Evolutionary conservation across 2,329 filamentous ascomycete species (phyloP).

Genomic region (Zopfia rhizophila): DNA sequence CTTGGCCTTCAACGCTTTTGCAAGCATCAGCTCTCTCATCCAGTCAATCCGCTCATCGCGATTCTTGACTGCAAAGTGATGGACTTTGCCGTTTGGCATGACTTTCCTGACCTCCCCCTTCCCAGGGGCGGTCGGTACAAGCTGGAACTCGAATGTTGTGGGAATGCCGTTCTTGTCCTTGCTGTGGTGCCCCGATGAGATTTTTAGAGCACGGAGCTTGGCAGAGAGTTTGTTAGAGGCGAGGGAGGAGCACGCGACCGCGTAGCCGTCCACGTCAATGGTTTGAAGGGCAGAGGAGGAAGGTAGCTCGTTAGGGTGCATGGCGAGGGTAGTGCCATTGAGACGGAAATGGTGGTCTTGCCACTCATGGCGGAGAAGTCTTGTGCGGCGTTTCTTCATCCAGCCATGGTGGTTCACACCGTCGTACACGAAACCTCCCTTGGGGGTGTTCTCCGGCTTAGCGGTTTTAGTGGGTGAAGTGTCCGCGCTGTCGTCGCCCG

Average conservation of each 20-base stretch:
- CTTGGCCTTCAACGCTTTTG: slow-evolving; percentile 87
- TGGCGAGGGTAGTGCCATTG: slow-evolving; percentile 68
- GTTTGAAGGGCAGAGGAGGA: slow-evolving; percentile 77
- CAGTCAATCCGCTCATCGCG: slow-evolving; percentile 95
- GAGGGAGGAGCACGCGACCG: slow-evolving; percentile 82
- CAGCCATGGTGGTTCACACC: slow-evolving; percentile 80
- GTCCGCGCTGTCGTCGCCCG: slow-evolving; percentile 41
- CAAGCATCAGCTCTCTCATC: slow-evolving; percentile 94
- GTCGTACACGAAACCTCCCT: slow-evolving; percentile 48
- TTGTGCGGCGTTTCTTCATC: slow-evolving; percentile 94
- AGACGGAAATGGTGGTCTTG: slow-evolving; percentile 91
- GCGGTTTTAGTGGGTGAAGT: slow-evolving; percentile 46
- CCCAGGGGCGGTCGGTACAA: slow-evolving; percentile 74
- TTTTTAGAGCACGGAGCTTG: slow-evolving; percentile 81
- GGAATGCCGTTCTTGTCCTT: slow-evolving; percentile 67
- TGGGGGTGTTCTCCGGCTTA: slow-evolving; percentile 47
- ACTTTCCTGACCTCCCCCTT: slow-evolving; percentile 53
- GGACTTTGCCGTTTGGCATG: slow-evolving; percentile 73
- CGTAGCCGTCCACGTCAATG: slow-evolving; percentile 89
- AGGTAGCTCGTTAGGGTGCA: slow-evolving; percentile 68
- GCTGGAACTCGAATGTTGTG: slow-evolving; percentile 82
- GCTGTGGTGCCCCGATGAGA: slow-evolving; percentile 64
- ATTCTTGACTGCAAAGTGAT: slow-evolving; percentile 90
- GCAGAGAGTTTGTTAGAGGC: slow-evolving; percentile 85
- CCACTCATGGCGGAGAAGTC: slow-evolving; percentile 92